A percentile compares a stretch with the other conserved stretches of the same genome.
These are phyloP conservation scores for Cytospora piceae DNA, from an alignment of 2,329 filamentous ascomycete species.

Conservation along the genomic window DNA sequence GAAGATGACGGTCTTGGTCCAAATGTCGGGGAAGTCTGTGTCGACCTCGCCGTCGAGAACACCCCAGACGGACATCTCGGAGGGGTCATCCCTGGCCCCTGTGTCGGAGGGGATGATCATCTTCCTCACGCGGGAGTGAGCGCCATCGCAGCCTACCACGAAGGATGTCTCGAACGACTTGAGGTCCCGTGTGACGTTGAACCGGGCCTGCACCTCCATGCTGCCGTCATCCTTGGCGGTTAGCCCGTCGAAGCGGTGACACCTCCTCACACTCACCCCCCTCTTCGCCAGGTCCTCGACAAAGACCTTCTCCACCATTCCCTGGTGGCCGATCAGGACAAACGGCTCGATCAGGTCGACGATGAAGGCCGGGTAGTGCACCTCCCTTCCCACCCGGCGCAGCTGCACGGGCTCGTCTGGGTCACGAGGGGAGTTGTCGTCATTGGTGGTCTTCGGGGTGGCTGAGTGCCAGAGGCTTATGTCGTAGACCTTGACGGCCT, in stretches of 20 bases:
- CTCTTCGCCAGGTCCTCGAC: conserved; percentile 56
- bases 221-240: conserved; percentile 41
- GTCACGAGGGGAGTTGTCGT: background rate
- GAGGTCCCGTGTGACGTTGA: conserved; percentile 41
- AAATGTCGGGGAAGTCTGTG: conserved; percentile 75
- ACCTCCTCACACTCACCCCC: conserved; percentile 51
- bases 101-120: conserved; percentile 56
- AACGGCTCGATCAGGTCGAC: conserved; percentile 41
- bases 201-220: conserved; percentile 50
- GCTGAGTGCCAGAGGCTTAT: conserved; percentile 65
- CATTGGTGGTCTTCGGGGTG: conserved; percentile 30
- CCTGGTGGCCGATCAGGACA: conserved; percentile 53
- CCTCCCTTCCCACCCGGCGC: conserved; percentile 57
- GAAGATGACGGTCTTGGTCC: conserved; percentile 73
- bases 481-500: conserved; percentile 68
- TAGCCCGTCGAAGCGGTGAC: conserved; percentile 38
- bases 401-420: conserved; percentile 49
- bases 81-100: conserved; percentile 60
- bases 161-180: conserved; percentile 31
- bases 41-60: conserved; percentile 72
- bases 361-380: conserved; percentile 35
- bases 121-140: conserved; percentile 70
- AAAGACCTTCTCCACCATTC: conserved; percentile 62
- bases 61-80: conserved; percentile 63
- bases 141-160: conserved; percentile 53